A percentile compares a stretch with the other conserved stretches of the same genome.
phyloP scores from a whole-genome alignment of 2,329 filamentous ascomycete genomes.

The Phoma sp. region DNA sequence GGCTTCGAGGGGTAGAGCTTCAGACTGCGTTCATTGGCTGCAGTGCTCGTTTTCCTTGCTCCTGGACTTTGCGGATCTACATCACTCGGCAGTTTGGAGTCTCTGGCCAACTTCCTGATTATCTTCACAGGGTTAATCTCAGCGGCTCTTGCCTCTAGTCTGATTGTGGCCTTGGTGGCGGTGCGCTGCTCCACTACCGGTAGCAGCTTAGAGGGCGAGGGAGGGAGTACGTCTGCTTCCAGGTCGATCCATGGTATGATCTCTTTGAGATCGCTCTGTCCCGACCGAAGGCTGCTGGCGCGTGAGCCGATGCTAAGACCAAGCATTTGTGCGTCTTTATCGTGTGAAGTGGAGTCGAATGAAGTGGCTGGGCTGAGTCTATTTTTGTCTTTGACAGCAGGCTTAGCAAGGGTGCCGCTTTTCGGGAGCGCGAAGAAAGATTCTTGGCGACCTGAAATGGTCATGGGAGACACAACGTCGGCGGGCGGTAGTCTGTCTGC shows the following conservation, averaged over 20 bases:
- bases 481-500: not conserved
- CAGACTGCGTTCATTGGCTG: not conserved
- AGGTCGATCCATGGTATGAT: conserved; percentile 13
- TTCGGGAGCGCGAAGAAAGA: conserved; percentile 1
- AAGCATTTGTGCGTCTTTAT: not conserved
- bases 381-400: not conserved
- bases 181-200: not conserved
- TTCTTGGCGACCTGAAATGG: conserved; percentile 6
- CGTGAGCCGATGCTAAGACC: not conserved
- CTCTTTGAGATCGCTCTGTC: not conserved
- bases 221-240: not conserved
- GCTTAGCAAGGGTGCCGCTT: not conserved
- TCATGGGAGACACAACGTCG: conserved; percentile 19
- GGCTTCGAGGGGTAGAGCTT: not conserved
- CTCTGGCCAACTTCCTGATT: not conserved
- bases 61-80: not conserved
- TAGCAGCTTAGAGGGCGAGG: not conserved
- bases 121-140: conserved; percentile 5
- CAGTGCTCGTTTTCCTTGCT: not conserved
- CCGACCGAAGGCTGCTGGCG: not conserved
- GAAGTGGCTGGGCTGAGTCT: not conserved
- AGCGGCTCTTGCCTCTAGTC: not conserved
- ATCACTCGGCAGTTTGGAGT: not conserved
- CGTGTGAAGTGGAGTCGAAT: not conserved
- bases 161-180: not conserved